Base-by-base conservation (phyloP, 306 rosid species). In the Acacia confusa region DNA sequence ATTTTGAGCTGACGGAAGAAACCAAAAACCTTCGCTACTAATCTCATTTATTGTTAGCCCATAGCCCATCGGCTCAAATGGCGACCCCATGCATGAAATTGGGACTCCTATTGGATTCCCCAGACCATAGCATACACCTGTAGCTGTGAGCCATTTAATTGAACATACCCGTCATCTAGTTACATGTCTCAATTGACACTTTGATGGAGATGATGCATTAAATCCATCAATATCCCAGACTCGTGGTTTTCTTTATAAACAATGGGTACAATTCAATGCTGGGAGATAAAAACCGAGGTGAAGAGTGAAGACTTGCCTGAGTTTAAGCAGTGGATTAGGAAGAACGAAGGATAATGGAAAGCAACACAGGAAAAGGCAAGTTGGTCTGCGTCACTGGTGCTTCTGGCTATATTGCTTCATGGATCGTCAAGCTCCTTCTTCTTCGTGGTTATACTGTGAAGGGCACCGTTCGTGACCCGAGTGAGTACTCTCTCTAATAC, bases 361-460 rank as follows among this genome's bases (percentile, higher is more conserved):
- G 50, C 48, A n/a, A 68, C 48, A 24, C 15, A 4, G 72, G 25
- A 17, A 61, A 27, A 1, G 16, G 72, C 7, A 68, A 68, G 48
- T 30, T 68, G 0, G 72, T 68, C 1, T 68, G 72, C 16, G 28
- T 68, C 12, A 68, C 50, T 36, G 47, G 50, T 68, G 72, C 47
- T 38, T 38, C 72, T 68, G 72, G 72, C 72, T 68, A 0, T 30
- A 86, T 84, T 7, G 92, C 92, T 13, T 89, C 92, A 48, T 89
- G 90, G 88, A 70, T 89, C 0, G 91, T 85, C 41, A 89, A 87
- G 72, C 72, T 83, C n/a, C 89, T 89, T 7, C 83, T 89, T 16
- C 76, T 72, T 44, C 86, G 83, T 38, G 89, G 92, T 48, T 89
- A 89, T 78, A n/a, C 19, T 20, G 72, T 68, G 9, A 38, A 68